Conservation (phyloP, 192 early-diverging fungal species). For the Coemansia aciculifera region DNA sequence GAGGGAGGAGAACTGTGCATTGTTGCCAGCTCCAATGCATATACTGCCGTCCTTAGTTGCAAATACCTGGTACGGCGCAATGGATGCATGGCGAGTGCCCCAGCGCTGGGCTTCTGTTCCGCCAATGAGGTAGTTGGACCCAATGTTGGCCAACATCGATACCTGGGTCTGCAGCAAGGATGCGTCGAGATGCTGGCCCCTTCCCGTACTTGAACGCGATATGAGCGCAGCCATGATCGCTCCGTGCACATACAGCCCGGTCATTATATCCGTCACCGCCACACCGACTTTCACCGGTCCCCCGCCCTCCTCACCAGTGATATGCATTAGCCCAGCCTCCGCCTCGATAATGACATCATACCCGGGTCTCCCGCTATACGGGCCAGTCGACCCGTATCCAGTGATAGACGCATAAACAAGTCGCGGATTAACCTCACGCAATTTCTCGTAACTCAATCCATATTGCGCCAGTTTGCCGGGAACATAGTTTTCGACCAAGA, state of each 20-base stretch:
- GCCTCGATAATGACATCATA: conserved; percentile 91
- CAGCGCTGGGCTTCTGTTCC: conserved; percentile 75
- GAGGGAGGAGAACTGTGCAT: conserved; percentile 76
- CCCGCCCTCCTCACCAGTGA: conserved; percentile 84
- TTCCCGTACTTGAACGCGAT: conserved; percentile 60
- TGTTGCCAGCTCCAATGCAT: conserved; percentile 90
- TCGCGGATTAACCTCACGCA: conserved; percentile 68
- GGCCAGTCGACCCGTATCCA: conserved; percentile 87
- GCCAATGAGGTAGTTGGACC: conserved; percentile 80
- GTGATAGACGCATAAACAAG: conserved; percentile 85
- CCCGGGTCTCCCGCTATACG: conserved; percentile 75
- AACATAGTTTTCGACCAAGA: conserved; percentile 91
- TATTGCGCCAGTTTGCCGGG: conserved; percentile 80
- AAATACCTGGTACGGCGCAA: conserved; percentile 92
- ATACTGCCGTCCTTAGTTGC: conserved; percentile 75
- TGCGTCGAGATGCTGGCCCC: conserved; percentile 86
- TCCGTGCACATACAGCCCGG: conserved; percentile 85
- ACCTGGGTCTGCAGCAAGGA: conserved; percentile 88
- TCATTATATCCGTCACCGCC: conserved; percentile 84
- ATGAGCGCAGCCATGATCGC: conserved; percentile 88
- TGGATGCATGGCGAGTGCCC: conserved; percentile 88
- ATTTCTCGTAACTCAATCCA: conserved; percentile 75
- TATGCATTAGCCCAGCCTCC: conserved; percentile 94
- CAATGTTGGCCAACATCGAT: conserved; percentile 88
- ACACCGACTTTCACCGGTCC: conserved; percentile 94